Evolutionary conservation across 1,284 basidiomycete species (phyloP), one percentile per base, ranked within the genome.

Genomic region (Pyrrhoderma lamaoense): DNA sequence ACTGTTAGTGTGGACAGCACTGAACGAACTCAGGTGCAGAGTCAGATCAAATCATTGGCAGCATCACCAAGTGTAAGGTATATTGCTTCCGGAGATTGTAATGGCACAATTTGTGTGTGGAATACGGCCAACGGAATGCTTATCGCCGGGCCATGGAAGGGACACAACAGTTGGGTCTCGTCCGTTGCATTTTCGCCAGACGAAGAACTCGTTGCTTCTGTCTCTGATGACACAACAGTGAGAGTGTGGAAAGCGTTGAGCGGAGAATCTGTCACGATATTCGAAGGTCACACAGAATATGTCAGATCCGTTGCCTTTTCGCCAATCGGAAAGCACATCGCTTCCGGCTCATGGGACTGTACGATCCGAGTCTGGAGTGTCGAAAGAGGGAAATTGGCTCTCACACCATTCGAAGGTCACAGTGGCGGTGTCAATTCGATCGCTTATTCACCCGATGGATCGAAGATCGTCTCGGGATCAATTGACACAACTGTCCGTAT

Each of bases 401-500:
- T 11, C 5, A 5, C 11, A 11, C 5, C 27, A 31, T 5, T 5
- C 5, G 11, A 31, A 5, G n/a, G n/a, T n/a, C n/a, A n/a, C n/a
- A n/a, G 27, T 5, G 11, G 11, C 5, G 27, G 27, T 11, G 27
- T 46, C 19, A 1, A n/a, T 5, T 27, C 23, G 11, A 46, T 11
- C 2, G 21, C 23, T 11, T 34, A 16, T 35, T 46, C 45, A 31
- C 22, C 45, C 1, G 45, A 46, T 35, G 47, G 47, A 13, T 38
- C 22, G 18, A 38, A 27, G 18, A 50, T 39, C 19, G 47, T 42
- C n/a, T 40, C 38, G 4, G 90, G 91, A 36, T 76, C 94, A 9
- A 93, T 97, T 31, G 11, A 11, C 61, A 73, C 76, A 16, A 92
- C 89, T 1, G 5, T 31, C 27, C 27, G 22, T 31, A 51, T 8